These are phyloP conservation scores for Monilinia laxa DNA, from an alignment of 2,329 filamentous ascomycete genomes.

Conservation along the genomic window DNA sequence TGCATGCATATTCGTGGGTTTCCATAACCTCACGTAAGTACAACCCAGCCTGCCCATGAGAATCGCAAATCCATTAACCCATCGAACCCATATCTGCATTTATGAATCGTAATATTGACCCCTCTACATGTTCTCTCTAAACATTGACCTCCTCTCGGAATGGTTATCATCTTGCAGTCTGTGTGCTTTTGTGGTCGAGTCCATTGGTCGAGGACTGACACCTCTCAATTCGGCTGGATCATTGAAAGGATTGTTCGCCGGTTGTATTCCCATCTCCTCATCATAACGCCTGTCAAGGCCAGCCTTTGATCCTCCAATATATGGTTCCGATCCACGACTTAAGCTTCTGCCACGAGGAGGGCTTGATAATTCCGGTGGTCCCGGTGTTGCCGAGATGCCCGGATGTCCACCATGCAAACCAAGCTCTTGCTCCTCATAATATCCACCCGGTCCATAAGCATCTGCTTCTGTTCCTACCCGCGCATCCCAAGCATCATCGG, in stretches of 20 bases:
- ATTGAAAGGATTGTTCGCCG: conserved; percentile 64
- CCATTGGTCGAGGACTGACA: conserved; percentile 74
- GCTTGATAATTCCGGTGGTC: conserved; percentile 44
- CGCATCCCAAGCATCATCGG: conserved; percentile 84
- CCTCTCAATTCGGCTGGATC: conserved; percentile 66
- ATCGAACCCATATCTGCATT: conserved; percentile 1
- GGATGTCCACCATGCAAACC: conserved; percentile 48
- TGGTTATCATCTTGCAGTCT: conserved; percentile 51
- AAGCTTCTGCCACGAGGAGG: conserved; percentile 45
- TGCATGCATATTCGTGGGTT: background rate
- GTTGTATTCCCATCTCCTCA: conserved; percentile 46
- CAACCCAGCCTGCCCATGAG: conserved; percentile 4
- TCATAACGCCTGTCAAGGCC: conserved; percentile 48
- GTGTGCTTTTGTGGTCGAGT: conserved; percentile 43
- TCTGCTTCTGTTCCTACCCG: conserved; percentile 74
- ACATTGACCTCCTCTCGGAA: conserved; percentile 68
- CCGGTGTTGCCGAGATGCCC: conserved; percentile 52
- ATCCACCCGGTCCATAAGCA: conserved; percentile 57
- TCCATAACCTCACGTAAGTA: background rate
- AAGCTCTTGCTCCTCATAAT: conserved; percentile 77
- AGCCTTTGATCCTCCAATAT: conserved; percentile 43
- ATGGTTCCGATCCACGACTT: conserved; percentile 48
- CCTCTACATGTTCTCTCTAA: conserved; percentile 65
- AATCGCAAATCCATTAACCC: conserved; percentile 7
- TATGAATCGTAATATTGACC: background rate